Percentiles rank a stretch among this genome's conserved stretches.
Conservation (phyloP, 805 yeast species). For the Debaryomyces castellii region DNA sequence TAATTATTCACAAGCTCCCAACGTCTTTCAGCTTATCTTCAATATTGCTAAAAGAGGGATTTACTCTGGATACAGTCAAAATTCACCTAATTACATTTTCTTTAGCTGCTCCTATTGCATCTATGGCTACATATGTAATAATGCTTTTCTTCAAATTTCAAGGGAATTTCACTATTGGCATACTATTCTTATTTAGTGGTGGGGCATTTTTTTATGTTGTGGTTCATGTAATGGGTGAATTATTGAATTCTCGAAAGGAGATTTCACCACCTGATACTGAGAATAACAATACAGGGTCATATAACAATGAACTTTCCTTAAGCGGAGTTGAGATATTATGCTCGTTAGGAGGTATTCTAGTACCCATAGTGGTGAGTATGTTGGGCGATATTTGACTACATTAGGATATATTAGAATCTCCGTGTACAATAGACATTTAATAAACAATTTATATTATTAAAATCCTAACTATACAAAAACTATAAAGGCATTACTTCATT, state of each 20-base stretch:
- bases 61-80: slow-evolving; percentile 29
- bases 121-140: slow-evolving; percentile 48
- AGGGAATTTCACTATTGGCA: slow-evolving; percentile 46
- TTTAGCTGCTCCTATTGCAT: slow-evolving; percentile 59
- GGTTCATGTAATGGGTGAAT: slow-evolving; percentile 55
- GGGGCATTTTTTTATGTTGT: slow-evolving; percentile 77
- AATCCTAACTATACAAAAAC: too few relatives aligned
- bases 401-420: background rate
- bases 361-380: slow-evolving; percentile 26
- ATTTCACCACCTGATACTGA: background rate
- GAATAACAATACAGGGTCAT: background rate
- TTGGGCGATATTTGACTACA: slow-evolving; percentile 9
- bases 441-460: too few relatives aligned
- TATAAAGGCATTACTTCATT: too few relatives aligned
- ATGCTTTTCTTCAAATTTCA: slow-evolving; percentile 28
- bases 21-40: slow-evolving; percentile 68
- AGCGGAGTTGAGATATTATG: slow-evolving; percentile 12
- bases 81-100: slow-evolving; percentile 56
- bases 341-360: slow-evolving; percentile 22
- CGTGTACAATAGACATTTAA: background rate
- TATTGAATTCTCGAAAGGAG: background rate
- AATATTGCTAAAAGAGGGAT: slow-evolving; percentile 44
- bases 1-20: slow-evolving; percentile 71
- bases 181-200: slow-evolving; percentile 61
- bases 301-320: slow-evolving; percentile 1